phyloP scores from a whole-genome alignment of 164 flowering plant species.

The Annona squamosa region DNA sequence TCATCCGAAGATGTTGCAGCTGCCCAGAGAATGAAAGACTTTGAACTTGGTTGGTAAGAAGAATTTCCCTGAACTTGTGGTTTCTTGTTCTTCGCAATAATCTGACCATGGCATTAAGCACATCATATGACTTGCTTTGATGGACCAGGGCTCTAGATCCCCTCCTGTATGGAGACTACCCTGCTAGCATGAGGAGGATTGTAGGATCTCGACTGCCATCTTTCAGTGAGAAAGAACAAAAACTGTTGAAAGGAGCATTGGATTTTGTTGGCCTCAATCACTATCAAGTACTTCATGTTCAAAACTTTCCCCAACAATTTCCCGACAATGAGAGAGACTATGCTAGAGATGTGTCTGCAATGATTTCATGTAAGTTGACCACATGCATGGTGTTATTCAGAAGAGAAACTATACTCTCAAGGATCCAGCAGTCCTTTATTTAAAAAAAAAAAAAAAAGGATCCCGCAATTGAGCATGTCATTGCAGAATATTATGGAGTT shows the following conservation, averaged over 20 bases:
- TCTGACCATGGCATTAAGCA: neutral
- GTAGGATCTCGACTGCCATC: conserved; percentile 15
- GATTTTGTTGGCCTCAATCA: conserved; percentile 20
- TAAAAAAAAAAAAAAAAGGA: no score
- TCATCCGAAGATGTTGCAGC: conserved; percentile 10
- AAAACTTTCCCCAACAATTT: neutral
- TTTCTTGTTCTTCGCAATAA: neutral
- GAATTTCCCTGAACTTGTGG: neutral
- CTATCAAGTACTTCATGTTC: conserved; percentile 3
- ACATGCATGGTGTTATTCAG: neutral
- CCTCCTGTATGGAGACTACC: conserved; percentile 13
- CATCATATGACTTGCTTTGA: neutral
- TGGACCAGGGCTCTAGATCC: conserved; percentile 16
- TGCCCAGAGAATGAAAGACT: conserved; percentile 11
- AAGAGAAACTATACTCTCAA: neutral
- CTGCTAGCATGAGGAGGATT: conserved; percentile 15
- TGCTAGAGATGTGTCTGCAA: conserved; percentile 5
- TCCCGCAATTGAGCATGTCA: no score
- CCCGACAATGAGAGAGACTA: conserved; percentile 8
- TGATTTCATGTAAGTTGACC: conserved; percentile 9
- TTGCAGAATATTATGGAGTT: no score
- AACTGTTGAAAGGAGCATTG: conserved; percentile 12
- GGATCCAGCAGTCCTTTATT: no score
- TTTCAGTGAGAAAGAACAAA: conserved; percentile 2
- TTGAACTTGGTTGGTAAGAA: conserved; percentile 17